Conservation (phyloP, 2,329 filamentous ascomycete genomes). For the Chaetothyriales sp. region DNA sequence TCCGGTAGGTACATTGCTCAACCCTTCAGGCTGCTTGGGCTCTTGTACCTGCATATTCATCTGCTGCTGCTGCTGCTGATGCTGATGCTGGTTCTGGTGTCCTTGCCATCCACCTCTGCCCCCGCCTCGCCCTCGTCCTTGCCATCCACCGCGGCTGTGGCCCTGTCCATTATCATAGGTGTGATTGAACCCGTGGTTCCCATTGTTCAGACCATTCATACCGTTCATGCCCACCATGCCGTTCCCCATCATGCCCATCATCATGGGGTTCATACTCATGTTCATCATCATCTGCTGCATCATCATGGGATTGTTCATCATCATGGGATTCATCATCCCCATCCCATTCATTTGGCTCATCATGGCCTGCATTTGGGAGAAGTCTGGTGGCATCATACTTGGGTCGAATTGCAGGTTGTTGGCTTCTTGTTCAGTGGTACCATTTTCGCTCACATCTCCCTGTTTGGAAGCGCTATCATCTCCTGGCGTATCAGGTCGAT, state of each 20-base stretch:
- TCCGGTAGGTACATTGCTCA: conserved; percentile 15
- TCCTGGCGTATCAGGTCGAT: background rate
- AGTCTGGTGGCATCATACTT: conserved; percentile 21
- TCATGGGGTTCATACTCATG: conserved; percentile 11
- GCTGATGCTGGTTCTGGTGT: conserved; percentile 22
- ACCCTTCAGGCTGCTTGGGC: conserved; percentile 20
- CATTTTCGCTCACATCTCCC: conserved; percentile 1
- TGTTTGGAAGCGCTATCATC: background rate
- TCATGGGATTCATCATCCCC: conserved; percentile 34
- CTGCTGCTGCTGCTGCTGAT: conserved; percentile 8
- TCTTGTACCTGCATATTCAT: conserved; percentile 21
- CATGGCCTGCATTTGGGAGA: conserved; percentile 16
- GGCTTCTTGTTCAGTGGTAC: conserved; percentile 3
- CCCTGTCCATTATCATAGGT: conserved; percentile 18
- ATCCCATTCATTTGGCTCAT: conserved; percentile 15
- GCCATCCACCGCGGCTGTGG: conserved; percentile 13
- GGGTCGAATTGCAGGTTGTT: conserved; percentile 9
- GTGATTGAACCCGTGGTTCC: conserved; percentile 13
- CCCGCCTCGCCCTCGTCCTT: conserved; percentile 13
- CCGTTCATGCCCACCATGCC: conserved; percentile 24
- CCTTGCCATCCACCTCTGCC: conserved; percentile 16
- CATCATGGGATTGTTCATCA: conserved; percentile 24
- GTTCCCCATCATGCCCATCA: conserved; percentile 28
- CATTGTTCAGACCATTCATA: conserved; percentile 26
- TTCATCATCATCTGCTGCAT: conserved; percentile 32